Base-by-base conservation (phyloP, 495 filamentous ascomycete species). In the Neurospora discreta region DNA sequence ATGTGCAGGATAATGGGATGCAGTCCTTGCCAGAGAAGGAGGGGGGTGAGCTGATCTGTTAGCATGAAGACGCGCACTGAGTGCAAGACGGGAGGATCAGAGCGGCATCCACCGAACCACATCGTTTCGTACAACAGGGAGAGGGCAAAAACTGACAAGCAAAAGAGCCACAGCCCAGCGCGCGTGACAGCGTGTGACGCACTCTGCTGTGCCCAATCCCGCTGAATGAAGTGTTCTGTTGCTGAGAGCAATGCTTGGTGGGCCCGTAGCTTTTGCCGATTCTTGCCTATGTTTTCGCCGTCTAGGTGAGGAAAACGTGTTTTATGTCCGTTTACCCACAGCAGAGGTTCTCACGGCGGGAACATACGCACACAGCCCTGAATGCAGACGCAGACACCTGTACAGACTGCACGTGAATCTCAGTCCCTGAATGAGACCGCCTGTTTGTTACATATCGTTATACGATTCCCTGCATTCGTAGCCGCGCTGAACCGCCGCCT, bases 21-120 rank as follows among this genome's bases (percentile, higher is more conserved):
- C 65, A 20, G 16, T 39, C 42, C 43, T 30, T 39, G 72, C 72
- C 42, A 69, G 20, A 69, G 36, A 71, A 69, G 65, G 71, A 41
- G 70, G 75, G 71, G 73, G 70, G 74, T 38, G 68, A 58, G 36
- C 69, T 26, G 46, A 71, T 26, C 46, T 26, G 30, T 15, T 36
- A 36, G 33, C 6, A 36, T 36, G 33, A 36, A 36, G 33, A 36
- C 33, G 4, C 4, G 33, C 33, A 36, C 33, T 36, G 30, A 73
- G 68, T 18, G 39, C 46, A 65, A 73, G 42, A 58, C 52, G 52
- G 60, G 52, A 39, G 33, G 15, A 65, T 65, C 52, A 65, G 52
- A 65, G 52, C 52, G 52, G 52, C 52, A 65, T 65, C 52, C 52
- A 65, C 52, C 52, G 52, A 18, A 60, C 52, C 52, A 2, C 46